Percentiles rank a stretch among this genome's conserved stretches.
These are phyloP conservation scores for Aspergillus affinis DNA, from an alignment of 495 filamentous ascomycete species.

Conservation along the genomic window DNA sequence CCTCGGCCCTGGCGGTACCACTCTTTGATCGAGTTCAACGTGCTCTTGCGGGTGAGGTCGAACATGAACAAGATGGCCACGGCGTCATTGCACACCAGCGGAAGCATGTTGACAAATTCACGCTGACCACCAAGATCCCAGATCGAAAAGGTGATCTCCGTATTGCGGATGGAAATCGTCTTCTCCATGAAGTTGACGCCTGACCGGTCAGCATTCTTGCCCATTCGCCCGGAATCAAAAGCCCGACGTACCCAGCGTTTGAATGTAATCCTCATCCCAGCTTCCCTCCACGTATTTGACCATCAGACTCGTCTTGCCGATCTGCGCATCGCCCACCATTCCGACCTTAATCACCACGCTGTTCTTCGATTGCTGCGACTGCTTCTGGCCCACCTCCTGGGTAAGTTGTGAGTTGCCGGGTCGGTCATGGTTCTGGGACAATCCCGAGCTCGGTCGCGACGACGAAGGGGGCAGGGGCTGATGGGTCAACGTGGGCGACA, in stretches of 20 bases:
- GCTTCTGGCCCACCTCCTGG: slow-evolving; percentile 44
- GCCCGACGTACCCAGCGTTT: slow-evolving; percentile 75
- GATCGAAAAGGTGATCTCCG: slow-evolving; percentile 99
- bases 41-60: slow-evolving; percentile 95
- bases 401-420: slow-evolving; percentile 40
- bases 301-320: slow-evolving; percentile 98
- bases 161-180: slow-evolving; percentile 98
- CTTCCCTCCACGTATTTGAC: slow-evolving; percentile 99
- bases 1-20: slow-evolving; percentile 98
- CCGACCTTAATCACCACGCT: slow-evolving; percentile 99
- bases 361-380: slow-evolving; percentile 58
- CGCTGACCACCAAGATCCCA: slow-evolving; percentile 98
- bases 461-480: slow-evolving; percentile 43
- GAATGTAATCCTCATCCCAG: slow-evolving; percentile 99
- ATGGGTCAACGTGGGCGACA: slow-evolving; percentile 38
- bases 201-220: slow-evolving; percentile 23
- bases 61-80: slow-evolving; percentile 99
- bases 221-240: not conserved
- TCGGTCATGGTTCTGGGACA: slow-evolving; percentile 48
- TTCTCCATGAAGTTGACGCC: slow-evolving; percentile 99
- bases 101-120: slow-evolving; percentile 99
- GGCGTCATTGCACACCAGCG: slow-evolving; percentile 96
- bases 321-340: slow-evolving; percentile 99
- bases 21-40: slow-evolving; percentile 97
- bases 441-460: slow-evolving; percentile 51